phyloP scores from a whole-genome alignment of 306 rosid genomes.

The Malus domestica region DNA sequence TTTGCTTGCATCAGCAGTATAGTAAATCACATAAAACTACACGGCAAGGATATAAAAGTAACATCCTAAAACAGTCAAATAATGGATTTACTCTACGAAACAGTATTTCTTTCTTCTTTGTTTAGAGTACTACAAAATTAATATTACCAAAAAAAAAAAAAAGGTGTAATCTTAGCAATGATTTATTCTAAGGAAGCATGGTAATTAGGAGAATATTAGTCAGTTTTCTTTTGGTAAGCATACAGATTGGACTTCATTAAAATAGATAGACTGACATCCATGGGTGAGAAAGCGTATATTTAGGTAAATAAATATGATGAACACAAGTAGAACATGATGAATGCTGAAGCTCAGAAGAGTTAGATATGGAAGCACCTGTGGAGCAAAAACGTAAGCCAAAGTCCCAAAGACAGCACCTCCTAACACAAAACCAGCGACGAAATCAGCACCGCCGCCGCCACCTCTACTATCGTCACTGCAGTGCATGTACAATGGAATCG shows the following conservation, averaged over 20 bases:
- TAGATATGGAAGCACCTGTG: conserved; percentile 58
- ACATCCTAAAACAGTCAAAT: background rate
- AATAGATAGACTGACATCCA: background rate
- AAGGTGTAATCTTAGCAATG: background rate
- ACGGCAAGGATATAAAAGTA: background rate
- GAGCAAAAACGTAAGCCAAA: conserved; percentile 76
- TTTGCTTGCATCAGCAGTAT: background rate
- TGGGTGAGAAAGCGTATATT: background rate
- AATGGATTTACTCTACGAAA: background rate
- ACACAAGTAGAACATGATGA: background rate
- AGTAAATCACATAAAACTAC: background rate
- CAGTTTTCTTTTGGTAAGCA: background rate
- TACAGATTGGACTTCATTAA: background rate
- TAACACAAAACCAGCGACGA: conserved; percentile 72
- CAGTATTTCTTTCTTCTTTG: background rate
- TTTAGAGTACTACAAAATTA: background rate
- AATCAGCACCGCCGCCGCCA: conserved; percentile 75
- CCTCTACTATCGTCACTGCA: conserved; percentile 51
- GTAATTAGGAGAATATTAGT: background rate
- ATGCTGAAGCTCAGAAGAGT: background rate
- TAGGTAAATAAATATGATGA: background rate
- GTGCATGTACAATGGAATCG: background rate
- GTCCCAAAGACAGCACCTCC: conserved; percentile 94
- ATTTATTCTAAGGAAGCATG: background rate
- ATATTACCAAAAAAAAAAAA: background rate